phyloP scores from a whole-genome alignment of 495 filamentous ascomycete genomes.

The Daldinia childiae region DNA sequence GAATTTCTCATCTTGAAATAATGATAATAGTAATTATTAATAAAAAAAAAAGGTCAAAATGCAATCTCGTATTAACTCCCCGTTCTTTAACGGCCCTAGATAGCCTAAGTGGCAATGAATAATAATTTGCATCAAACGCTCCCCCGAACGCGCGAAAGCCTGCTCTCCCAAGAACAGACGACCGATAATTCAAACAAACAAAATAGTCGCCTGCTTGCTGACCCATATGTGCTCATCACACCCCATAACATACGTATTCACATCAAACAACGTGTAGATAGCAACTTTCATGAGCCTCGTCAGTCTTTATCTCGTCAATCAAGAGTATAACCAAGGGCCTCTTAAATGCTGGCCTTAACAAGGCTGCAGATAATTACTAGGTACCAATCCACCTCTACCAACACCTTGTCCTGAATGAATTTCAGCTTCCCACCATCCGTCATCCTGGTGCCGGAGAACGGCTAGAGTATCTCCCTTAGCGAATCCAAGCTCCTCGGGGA shows the following conservation, averaged over 20 bases:
- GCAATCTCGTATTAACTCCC: slow-evolving; percentile 34
- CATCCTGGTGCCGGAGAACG: slow-evolving; percentile 91
- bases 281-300: slow-evolving; percentile 26
- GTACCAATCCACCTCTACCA: slow-evolving; percentile 82
- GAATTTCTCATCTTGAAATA: not conserved
- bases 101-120: slow-evolving; percentile 17
- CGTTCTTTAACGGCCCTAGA: slow-evolving; percentile 20
- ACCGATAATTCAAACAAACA: slow-evolving; percentile 9
- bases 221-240: slow-evolving; percentile 26
- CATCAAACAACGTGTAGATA: slow-evolving; percentile 3
- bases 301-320: slow-evolving; percentile 35
- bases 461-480: slow-evolving; percentile 91
- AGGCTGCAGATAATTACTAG: slow-evolving; percentile 93
- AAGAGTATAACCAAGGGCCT: slow-evolving; percentile 21
- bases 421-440: slow-evolving; percentile 99
- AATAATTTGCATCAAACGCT: slow-evolving; percentile 27
- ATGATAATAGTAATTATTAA: not conserved
- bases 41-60: slow-evolving; percentile 13
- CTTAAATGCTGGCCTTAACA: slow-evolving; percentile 54
- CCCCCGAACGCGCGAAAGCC: slow-evolving; percentile 8
- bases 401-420: slow-evolving; percentile 74
- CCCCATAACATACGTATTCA: slow-evolving; percentile 14
- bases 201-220: slow-evolving; percentile 13
- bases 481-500: slow-evolving; percentile 94
- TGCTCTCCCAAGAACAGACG: slow-evolving; percentile 14